phyloP scores from a whole-genome alignment of 2,329 filamentous ascomycete genomes.

The Apiospora kogelbergensis region DNA sequence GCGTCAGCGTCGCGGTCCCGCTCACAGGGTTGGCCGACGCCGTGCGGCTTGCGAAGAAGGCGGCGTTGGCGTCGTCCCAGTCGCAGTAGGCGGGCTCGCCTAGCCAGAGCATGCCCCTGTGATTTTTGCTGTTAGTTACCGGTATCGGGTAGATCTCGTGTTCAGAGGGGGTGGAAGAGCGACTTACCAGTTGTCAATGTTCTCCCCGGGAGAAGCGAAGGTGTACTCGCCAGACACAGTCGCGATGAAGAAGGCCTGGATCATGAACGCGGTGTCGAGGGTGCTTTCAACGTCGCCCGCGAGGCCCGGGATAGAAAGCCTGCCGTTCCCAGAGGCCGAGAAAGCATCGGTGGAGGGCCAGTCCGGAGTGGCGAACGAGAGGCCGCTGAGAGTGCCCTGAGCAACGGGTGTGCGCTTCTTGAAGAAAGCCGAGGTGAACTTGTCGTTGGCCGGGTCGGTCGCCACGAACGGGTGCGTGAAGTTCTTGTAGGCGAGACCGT shows the following conservation, averaged over 20 bases:
- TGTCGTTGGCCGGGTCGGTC: neutral
- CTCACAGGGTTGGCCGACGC: slow-evolving; percentile 28
- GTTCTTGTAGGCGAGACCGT: slow-evolving; percentile 16
- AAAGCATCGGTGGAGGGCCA: slow-evolving; percentile 6
- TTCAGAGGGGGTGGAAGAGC: neutral
- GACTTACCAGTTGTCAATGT: slow-evolving; percentile 17
- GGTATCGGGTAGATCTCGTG: no score
- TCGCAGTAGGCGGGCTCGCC: slow-evolving; percentile 14
- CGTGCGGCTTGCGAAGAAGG: slow-evolving; percentile 14
- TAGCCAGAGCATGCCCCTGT: slow-evolving; percentile 17
- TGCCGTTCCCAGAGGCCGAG: neutral
- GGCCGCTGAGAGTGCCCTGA: slow-evolving; percentile 8
- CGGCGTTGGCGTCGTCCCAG: slow-evolving; percentile 20
- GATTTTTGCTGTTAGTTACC: neutral
- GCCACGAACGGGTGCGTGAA: slow-evolving; percentile 15
- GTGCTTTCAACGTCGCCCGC: neutral
- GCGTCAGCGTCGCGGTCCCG: slow-evolving; percentile 9
- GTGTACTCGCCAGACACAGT: slow-evolving; percentile 13
- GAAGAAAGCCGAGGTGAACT: slow-evolving; percentile 15
- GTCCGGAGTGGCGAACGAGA: neutral
- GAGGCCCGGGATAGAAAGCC: slow-evolving; percentile 9
- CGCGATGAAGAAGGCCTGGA: slow-evolving; percentile 19
- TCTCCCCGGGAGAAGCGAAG: slow-evolving; percentile 3
- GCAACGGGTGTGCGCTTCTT: slow-evolving; percentile 12
- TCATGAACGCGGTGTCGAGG: slow-evolving; percentile 10